Conservation (phyloP, 345 rosid species). For the Aquilaria malaccensis region DNA sequence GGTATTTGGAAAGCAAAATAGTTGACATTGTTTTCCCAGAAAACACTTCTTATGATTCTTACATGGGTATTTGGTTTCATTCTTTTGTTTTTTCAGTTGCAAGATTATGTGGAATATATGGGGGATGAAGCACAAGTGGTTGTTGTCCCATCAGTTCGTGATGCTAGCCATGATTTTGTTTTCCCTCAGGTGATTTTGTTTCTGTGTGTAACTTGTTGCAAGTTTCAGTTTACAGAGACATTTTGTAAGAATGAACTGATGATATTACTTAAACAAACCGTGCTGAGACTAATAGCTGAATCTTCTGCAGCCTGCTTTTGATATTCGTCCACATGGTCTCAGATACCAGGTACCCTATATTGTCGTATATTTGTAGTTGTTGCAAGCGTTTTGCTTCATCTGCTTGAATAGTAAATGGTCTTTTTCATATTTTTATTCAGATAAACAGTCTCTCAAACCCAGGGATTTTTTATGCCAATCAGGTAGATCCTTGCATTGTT, state of each 20-base stretch:
- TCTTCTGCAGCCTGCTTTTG: conserved; percentile 69
- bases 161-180: conserved; percentile 86
- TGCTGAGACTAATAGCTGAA: conserved; percentile 9
- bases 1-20: conserved; percentile 34
- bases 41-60: background rate
- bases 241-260: background rate
- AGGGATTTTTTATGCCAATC: conserved; percentile 67
- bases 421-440: conserved; percentile 27
- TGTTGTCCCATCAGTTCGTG: conserved; percentile 76
- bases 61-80: background rate
- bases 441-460: conserved; percentile 71
- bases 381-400: conserved; percentile 3
- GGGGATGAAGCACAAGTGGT: conserved; percentile 59
- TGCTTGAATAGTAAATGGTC: conserved; percentile 4
- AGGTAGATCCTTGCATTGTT: conserved; percentile 32
- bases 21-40: conserved; percentile 1
- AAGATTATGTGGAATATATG: conserved; percentile 70
- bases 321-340: conserved; percentile 38
- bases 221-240: conserved; percentile 3
- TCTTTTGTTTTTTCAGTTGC: conserved; percentile 48
- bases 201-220: background rate
- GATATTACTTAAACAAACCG: background rate
- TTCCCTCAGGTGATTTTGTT: conserved; percentile 79
- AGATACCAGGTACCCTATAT: conserved; percentile 50
- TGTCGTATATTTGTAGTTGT: background rate